These are phyloP conservation scores for Diaporthe sp. DNA, from an alignment of 2,329 filamentous ascomycete species.

Conservation along the genomic window DNA sequence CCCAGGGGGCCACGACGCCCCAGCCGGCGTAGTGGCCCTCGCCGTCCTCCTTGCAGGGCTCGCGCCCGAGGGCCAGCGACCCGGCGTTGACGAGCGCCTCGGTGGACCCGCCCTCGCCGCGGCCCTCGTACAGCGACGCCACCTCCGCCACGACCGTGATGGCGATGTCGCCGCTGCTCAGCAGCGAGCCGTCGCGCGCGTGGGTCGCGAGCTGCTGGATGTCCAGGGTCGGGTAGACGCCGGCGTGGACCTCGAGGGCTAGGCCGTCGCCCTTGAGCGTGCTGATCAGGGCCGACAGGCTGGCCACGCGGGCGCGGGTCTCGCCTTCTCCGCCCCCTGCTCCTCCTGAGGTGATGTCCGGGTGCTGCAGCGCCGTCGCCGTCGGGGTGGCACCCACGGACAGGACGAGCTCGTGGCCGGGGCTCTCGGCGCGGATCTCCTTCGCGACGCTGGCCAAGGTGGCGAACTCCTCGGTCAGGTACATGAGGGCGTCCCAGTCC, in stretches of 20 bases:
- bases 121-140: constrained; percentile 72
- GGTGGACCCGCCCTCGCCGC: constrained; percentile 57
- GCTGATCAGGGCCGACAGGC: constrained; percentile 53
- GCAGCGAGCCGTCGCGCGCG: constrained; percentile 55
- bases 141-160: constrained; percentile 79
- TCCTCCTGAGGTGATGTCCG: constrained; percentile 39
- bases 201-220: constrained; percentile 83
- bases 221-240: constrained; percentile 81
- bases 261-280: constrained; percentile 51
- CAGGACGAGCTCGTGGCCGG: constrained; percentile 56
- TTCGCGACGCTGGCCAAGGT: constrained; percentile 59
- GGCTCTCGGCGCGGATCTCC: constrained; percentile 46
- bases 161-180: constrained; percentile 68
- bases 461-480: constrained; percentile 69
- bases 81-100: constrained; percentile 79
- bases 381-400: constrained; percentile 84
- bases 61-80: constrained; percentile 75
- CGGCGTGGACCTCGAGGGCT: constrained; percentile 77
- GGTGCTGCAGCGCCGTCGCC: constrained; percentile 72
- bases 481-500: constrained; percentile 64
- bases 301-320: constrained; percentile 37
- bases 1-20: constrained; percentile 75
- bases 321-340: not conserved
- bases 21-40: constrained; percentile 70
- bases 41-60: constrained; percentile 70